Percentiles rank a stretch among this genome's conserved stretches.
phyloP scores from a whole-genome alignment of 2,329 filamentous ascomycete species.

The Diaporthe citriasiana region DNA sequence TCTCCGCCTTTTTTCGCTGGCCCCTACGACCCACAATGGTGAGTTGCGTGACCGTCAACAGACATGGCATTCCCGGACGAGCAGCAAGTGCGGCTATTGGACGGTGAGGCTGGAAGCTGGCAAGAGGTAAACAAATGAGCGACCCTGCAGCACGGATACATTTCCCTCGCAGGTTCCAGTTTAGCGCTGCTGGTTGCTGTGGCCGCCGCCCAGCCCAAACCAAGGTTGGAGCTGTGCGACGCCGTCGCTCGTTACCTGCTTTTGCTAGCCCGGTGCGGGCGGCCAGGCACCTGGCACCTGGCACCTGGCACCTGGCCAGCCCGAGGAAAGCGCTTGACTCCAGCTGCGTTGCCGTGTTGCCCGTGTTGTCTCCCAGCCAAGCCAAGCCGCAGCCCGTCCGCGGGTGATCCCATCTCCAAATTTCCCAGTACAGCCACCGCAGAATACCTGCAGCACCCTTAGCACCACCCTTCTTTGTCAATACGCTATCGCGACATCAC shows the following conservation, averaged over 20 bases:
- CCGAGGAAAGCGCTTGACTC: slow-evolving; percentile 28
- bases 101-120: slow-evolving; percentile 11
- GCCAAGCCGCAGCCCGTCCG: background rate
- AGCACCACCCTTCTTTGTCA: slow-evolving; percentile 13
- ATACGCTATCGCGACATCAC: background rate
- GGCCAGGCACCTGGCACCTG: background rate
- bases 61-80: slow-evolving; percentile 18
- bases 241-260: slow-evolving; percentile 32
- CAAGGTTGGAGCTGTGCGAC: slow-evolving; percentile 30
- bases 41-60: slow-evolving; percentile 31
- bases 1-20: background rate
- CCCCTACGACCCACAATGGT: slow-evolving; percentile 34
- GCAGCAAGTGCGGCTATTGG: slow-evolving; percentile 36
- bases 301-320: background rate
- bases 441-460: slow-evolving; percentile 15
- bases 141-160: slow-evolving; percentile 15
- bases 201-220: background rate
- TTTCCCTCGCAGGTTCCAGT: slow-evolving; percentile 28
- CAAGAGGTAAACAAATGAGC: slow-evolving; percentile 11
- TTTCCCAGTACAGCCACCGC: slow-evolving; percentile 37
- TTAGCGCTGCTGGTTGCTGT: background rate
- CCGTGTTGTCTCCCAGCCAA: background rate
- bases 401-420: slow-evolving; percentile 41
- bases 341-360: slow-evolving; percentile 9
- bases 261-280: slow-evolving; percentile 9